A percentile compares a stretch with the other conserved stretches of the same genome.
Conservation (phyloP, 108 stramenopile genomes). For the Skeletonema marinoi region DNA sequence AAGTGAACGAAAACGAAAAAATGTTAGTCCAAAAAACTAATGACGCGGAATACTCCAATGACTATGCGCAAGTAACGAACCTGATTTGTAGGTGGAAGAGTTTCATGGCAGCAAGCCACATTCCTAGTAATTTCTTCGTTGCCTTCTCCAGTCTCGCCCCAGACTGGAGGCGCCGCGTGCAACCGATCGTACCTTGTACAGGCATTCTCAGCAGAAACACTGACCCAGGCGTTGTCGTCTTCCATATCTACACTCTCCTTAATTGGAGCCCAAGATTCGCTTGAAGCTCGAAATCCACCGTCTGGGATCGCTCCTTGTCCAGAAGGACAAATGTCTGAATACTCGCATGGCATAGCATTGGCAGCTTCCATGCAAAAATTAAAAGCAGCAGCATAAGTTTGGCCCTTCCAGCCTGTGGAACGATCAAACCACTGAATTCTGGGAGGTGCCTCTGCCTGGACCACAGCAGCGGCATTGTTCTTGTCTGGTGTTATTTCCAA, state of each 20-base stretch:
- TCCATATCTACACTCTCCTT: constrained; percentile 20
- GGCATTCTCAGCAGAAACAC: constrained; percentile 16
- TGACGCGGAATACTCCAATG: not conserved
- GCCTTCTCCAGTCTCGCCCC: constrained; percentile 1
- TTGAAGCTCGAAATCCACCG: constrained; percentile 13
- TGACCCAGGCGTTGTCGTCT: constrained; percentile 36
- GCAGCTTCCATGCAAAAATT: constrained; percentile 21
- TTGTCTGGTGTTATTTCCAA: not conserved
- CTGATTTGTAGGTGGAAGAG: not conserved
- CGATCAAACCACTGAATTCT: constrained; percentile 20
- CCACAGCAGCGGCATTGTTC: not conserved
- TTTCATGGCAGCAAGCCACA: constrained; percentile 32
- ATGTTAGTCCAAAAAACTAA: not conserved
- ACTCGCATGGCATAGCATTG: constrained; percentile 28
- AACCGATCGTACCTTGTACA: constrained; percentile 12
- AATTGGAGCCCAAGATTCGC: constrained; percentile 7
- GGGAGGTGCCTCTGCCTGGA: constrained; percentile 4
- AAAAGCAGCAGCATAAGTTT: constrained; percentile 15
- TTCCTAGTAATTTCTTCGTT: constrained; percentile 37
- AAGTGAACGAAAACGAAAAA: not conserved
- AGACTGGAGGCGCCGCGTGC: constrained; percentile 21
- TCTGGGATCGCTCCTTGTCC: constrained; percentile 14
- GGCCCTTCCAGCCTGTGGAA: constrained; percentile 24
- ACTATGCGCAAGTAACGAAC: not conserved
- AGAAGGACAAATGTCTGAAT: constrained; percentile 29